These are phyloP conservation scores for Huntiella moniliformis DNA, from an alignment of 2,329 filamentous ascomycete genomes.

Conservation along the genomic window DNA sequence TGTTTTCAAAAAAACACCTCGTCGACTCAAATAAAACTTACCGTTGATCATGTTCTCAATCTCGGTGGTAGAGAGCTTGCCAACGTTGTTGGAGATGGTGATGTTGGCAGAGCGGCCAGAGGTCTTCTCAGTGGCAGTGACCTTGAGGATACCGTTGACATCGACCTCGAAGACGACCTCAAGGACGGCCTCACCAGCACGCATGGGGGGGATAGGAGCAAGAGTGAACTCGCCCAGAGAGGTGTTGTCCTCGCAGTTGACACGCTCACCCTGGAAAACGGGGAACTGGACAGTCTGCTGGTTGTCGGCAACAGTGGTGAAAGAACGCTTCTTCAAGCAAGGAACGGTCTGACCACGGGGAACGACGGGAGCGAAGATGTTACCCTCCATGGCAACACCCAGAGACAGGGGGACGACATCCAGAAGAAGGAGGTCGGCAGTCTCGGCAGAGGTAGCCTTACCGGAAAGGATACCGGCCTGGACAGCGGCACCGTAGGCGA, in stretches of 20 bases:
- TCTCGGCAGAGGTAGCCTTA: constrained; percentile 91
- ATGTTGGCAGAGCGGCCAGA: constrained; percentile 97
- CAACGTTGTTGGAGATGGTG: constrained; percentile 98
- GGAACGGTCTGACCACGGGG: constrained; percentile 60
- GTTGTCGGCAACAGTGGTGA: constrained; percentile 66
- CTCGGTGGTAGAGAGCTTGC: constrained; percentile 84
- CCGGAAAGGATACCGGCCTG: constrained; percentile 97
- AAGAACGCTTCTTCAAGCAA: constrained; percentile 68
- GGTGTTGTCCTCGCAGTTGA: constrained; percentile 97
- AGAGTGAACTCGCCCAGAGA: constrained; percentile 94
- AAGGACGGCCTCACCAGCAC: constrained; percentile 85
- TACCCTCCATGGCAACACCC: constrained; percentile 98
- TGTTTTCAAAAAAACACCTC: neutral
- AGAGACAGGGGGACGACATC: constrained; percentile 93
- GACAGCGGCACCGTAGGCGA: constrained; percentile 95
- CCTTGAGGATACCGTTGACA: constrained; percentile 99
- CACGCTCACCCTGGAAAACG: constrained; percentile 88
- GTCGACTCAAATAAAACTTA: constrained; percentile 20
- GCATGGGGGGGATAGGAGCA: constrained; percentile 71
- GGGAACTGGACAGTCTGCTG: constrained; percentile 81
- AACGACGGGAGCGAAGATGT: constrained; percentile 93
- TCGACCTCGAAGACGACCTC: constrained; percentile 99
- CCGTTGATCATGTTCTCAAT: constrained; percentile 96
- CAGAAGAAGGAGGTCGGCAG: constrained; percentile 80
- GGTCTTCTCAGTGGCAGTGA: constrained; percentile 97